Evolutionary conservation across 1,139 yeast genomes (phyloP), one percentile per base, ranked within the genome.

Genomic region (Yamadazyma trypodendri): DNA sequence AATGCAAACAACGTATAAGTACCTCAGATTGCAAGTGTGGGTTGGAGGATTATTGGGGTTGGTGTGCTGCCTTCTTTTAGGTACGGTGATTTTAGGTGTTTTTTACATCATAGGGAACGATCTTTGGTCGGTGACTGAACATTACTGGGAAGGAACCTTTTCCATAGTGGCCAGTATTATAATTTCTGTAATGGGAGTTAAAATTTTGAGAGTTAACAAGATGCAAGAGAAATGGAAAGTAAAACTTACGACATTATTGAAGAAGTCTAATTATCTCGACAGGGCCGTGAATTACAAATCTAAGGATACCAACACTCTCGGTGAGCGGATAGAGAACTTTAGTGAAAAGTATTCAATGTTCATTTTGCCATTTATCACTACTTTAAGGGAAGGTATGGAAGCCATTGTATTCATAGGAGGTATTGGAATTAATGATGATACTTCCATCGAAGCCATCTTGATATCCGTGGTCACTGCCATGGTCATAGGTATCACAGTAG

Each of bases 181-280:
- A 32, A 70, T 70, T 14, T 67, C 75, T 1, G 57, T 65, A 5
- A 70, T 70, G 76, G 76, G 75, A 1, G 49, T 68, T 15, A 68
- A 69, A 39, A 65, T 70, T 11, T 55, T 70, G 24, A 52, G 75
- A 25, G 72, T 70, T 17, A 66, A 58, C 40, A 63, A 58, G 36
- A 79, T 88, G 88, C 87, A 86, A 63, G 79, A 79, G 44, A 88
- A 88, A 61, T 89, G 97, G 97, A 78, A 84, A 52, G 63, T 76
- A 40, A 86, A 85, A 60, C 72, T 86, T 24, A 51, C 59, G 2
- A 27, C 38, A 10, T 44, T 60, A 8, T 45, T 61, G 18, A 40
- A 48, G 12, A 48, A 46, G 31, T 54, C 62, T 1, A 46, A 51
- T 20, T 51, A 46, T 31, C 35, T 58, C n/a, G 40, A 44, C 22